Evolutionary conservation across 768 basidiomycete genomes (phyloP).

Genomic region (Pluteus cervinus): DNA sequence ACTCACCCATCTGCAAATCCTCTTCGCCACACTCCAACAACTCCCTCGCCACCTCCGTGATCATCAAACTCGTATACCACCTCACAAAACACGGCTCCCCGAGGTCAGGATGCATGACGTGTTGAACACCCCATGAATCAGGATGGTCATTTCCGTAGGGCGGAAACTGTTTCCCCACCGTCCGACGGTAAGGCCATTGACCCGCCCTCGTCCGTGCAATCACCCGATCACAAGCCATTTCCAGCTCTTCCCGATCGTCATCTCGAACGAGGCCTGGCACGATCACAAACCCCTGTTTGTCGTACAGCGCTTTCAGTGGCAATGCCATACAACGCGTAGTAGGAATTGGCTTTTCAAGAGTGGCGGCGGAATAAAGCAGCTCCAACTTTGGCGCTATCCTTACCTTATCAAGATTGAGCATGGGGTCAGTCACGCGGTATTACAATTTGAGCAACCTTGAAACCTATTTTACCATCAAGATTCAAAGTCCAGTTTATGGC

Average conservation of each 20-base stretch:
- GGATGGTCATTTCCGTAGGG: slow-evolving; percentile 54
- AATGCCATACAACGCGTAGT: too few species aligned
- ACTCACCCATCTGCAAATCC: slow-evolving; percentile 69
- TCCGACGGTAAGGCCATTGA: slow-evolving; percentile 59
- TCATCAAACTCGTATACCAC: slow-evolving; percentile 59
- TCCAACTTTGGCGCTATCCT: too few species aligned
- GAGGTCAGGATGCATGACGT: slow-evolving; percentile 75
- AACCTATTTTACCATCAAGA: too few species aligned
- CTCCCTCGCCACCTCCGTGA: slow-evolving; percentile 36
- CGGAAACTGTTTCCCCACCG: slow-evolving; percentile 76
- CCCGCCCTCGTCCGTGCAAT: slow-evolving; percentile 52
- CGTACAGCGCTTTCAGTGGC: slow-evolving; percentile 43
- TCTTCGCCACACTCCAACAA: slow-evolving; percentile 53
- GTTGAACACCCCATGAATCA: slow-evolving; percentile 80
- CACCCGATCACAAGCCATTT: slow-evolving; percentile 44
- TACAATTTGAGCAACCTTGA: too few species aligned
- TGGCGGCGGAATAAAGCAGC: too few species aligned
- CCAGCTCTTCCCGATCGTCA: slow-evolving; percentile 31
- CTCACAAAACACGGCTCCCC: slow-evolving; percentile 50
- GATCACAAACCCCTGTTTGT: slow-evolving; percentile 61
- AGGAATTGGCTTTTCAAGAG: too few species aligned
- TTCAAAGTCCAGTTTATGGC: too few species aligned
- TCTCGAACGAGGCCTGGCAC: slow-evolving; percentile 47
- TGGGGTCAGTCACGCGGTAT: too few species aligned
- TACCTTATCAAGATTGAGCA: too few species aligned